Percentiles rank a stretch among this genome's conserved stretches.
Evolutionary conservation across 805 yeast genomes (phyloP).

Genomic region (Blastobotrys muscicola): DNA sequence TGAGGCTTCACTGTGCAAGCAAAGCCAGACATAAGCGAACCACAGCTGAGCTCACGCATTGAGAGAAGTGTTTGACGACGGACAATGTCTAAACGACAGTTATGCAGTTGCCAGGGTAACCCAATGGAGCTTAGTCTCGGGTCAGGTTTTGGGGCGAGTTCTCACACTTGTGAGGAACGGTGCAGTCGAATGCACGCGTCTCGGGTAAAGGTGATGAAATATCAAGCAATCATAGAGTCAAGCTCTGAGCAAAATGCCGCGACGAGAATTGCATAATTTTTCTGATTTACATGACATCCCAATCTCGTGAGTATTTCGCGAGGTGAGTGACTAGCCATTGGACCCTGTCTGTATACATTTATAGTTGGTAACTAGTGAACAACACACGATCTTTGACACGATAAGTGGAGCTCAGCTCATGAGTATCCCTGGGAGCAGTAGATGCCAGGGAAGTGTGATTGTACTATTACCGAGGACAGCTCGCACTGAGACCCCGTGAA

Average conservation of each 20-base stretch:
- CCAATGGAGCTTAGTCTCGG: slow-evolving; percentile 26
- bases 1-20: background rate
- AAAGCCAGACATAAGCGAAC: too few species aligned
- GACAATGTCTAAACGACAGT: slow-evolving; percentile 20
- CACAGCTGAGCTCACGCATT: background rate
- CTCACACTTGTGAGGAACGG: background rate
- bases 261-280: slow-evolving; percentile 5
- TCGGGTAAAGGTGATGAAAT: slow-evolving; percentile 22
- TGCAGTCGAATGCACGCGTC: slow-evolving; percentile 22
- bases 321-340: too few species aligned
- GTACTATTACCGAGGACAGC: too few species aligned
- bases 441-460: too few species aligned
- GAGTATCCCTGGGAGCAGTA: too few species aligned
- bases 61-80: background rate
- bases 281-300: slow-evolving; percentile 1
- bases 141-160: slow-evolving; percentile 13
- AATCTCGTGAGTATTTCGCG: too few species aligned
- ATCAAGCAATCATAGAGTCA: slow-evolving; percentile 22
- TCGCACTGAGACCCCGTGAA: too few species aligned
- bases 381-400: too few species aligned
- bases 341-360: too few species aligned
- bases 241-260: slow-evolving; percentile 21
- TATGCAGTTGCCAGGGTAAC: slow-evolving; percentile 19
- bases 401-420: background rate
- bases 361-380: too few species aligned